phyloP scores from a whole-genome alignment of 225 moss, liverwort and hornwort species.

The Sphagnum contortum region DNA sequence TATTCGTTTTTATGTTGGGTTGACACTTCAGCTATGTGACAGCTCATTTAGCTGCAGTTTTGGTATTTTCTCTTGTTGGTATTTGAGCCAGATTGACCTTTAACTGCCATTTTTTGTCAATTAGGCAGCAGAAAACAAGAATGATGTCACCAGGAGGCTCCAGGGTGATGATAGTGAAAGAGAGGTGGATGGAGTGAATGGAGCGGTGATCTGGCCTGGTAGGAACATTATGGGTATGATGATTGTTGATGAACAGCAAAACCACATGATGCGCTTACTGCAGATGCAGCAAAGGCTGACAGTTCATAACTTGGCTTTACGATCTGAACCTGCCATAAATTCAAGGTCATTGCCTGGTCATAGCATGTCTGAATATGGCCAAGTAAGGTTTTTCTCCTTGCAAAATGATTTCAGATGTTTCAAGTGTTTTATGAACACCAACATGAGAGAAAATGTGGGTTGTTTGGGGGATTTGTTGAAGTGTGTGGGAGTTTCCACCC shows the following conservation, averaged over 20 bases:
- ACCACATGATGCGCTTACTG: not conserved
- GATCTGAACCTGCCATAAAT: not conserved
- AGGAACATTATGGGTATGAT: not conserved
- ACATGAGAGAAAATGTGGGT: too few species aligned
- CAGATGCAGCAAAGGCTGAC: constrained; percentile 3
- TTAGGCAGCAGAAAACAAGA: not conserved
- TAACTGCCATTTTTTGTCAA: not conserved
- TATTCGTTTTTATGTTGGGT: too few species aligned
- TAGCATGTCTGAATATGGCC: not conserved
- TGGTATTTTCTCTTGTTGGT: too few species aligned
- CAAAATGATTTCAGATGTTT: not conserved
- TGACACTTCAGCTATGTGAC: too few species aligned
- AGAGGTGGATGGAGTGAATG: not conserved
- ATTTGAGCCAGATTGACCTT: too few species aligned
- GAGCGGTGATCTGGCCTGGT: not conserved
- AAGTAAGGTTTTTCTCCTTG: not conserved
- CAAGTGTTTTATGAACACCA: not conserved
- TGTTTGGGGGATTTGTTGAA: too few species aligned
- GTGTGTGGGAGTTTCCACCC: too few species aligned
- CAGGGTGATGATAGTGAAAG: too few species aligned
- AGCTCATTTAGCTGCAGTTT: too few species aligned
- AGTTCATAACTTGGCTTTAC: not conserved
- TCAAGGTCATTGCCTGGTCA: too few species aligned
- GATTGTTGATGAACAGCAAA: not conserved
- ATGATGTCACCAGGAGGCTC: not conserved